phyloP scores from a whole-genome alignment of 1,284 basidiomycete species.

The Sporisorium graminicola region DNA sequence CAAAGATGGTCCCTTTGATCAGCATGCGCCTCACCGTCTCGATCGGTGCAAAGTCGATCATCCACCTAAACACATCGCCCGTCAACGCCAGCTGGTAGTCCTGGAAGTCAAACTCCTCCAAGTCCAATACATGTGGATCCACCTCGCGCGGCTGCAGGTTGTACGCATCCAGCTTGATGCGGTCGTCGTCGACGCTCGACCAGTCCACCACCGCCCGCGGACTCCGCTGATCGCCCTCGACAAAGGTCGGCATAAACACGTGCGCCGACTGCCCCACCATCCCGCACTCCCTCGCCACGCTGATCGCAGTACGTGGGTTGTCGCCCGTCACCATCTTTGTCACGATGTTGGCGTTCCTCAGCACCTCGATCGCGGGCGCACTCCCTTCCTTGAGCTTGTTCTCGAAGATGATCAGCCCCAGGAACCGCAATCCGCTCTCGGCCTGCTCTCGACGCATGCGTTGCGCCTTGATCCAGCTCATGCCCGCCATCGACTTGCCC shows the following conservation, averaged over 20 bases:
- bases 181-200: slow-evolving; percentile 90
- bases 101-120: slow-evolving; percentile 72
- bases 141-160: slow-evolving; percentile 74
- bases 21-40: slow-evolving; percentile 79
- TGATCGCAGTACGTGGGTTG: slow-evolving; percentile 95
- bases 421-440: slow-evolving; percentile 88
- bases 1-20: slow-evolving; percentile 97
- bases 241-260: slow-evolving; percentile 89
- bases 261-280: slow-evolving; percentile 89
- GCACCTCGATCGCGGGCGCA: slow-evolving; percentile 87
- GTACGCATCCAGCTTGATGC: slow-evolving; percentile 88
- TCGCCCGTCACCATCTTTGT: slow-evolving; percentile 99
- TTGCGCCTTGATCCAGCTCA: slow-evolving; percentile 98
- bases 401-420: slow-evolving; percentile 97
- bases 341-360: slow-evolving; percentile 89
- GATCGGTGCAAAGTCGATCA: slow-evolving; percentile 92
- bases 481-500: slow-evolving; percentile 90
- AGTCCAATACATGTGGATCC: slow-evolving; percentile 61
- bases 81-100: slow-evolving; percentile 94
- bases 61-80: slow-evolving; percentile 99
- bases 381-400: slow-evolving; percentile 98
- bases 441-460: slow-evolving; percentile 96
- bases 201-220: slow-evolving; percentile 84
- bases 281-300: slow-evolving; percentile 93
- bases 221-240: slow-evolving; percentile 76